phyloP scores from a whole-genome alignment of 1,139 yeast species.

The Nadsonia commutata region DNA sequence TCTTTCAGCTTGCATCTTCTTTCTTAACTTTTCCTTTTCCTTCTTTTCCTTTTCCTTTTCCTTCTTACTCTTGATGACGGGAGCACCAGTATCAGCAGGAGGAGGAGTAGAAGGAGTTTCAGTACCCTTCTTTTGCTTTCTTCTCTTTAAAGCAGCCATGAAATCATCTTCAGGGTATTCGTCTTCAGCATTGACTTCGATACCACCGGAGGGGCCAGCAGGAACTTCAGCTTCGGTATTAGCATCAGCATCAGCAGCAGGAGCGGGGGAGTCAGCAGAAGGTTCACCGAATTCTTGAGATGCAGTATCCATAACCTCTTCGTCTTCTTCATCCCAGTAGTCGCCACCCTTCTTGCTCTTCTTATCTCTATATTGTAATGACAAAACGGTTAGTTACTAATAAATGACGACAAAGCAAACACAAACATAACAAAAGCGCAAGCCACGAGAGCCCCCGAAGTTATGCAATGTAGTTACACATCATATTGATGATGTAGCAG shows the following conservation, averaged over 20 bases:
- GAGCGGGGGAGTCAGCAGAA: conserved; percentile 10
- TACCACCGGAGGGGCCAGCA: conserved; percentile 27
- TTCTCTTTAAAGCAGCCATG: conserved; percentile 66
- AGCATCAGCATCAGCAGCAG: conserved; percentile 11
- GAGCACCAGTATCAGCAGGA: conserved; percentile 36
- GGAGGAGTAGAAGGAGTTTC: conserved; percentile 18
- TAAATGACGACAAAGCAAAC: neutral
- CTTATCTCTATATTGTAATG: no score
- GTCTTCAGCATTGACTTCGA: conserved; percentile 26
- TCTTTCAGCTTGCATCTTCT: conserved; percentile 80
- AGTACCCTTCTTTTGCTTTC: conserved; percentile 60
- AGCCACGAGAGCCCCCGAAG: no score
- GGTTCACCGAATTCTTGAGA: conserved; percentile 40
- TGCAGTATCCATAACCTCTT: conserved; percentile 36
- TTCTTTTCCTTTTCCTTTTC: conserved; percentile 97
- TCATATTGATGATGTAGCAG: no score
- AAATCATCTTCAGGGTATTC: conserved; percentile 46
- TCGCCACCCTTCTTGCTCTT: conserved; percentile 51
- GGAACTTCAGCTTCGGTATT: conserved; percentile 11
- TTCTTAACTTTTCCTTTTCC: conserved; percentile 87
- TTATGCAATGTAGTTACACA: no score
- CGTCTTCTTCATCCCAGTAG: conserved; percentile 73
- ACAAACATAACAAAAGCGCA: neutral
- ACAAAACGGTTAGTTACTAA: no score
- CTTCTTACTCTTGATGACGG: conserved; percentile 72